phyloP scores from a whole-genome alignment of 2,329 filamentous ascomycete genomes.

The Metarhizium anisopliae region DNA sequence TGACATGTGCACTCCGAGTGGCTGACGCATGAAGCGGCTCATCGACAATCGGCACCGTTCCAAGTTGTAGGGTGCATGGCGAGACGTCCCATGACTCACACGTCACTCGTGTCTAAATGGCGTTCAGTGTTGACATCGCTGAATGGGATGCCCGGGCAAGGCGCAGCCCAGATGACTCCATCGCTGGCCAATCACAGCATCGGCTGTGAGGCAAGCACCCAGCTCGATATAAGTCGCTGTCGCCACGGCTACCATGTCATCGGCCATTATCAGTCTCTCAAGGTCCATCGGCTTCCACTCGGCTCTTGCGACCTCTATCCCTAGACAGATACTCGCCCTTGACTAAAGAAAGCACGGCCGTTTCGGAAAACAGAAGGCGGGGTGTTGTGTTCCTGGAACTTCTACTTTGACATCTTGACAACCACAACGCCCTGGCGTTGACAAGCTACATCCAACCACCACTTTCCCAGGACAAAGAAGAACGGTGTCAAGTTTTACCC shows the following conservation, averaged over 20 bases:
- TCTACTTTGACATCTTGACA: background rate
- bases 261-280: background rate
- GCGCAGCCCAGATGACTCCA: conserved; percentile 14
- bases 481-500: background rate
- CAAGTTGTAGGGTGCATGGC: background rate
- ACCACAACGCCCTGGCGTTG: no score
- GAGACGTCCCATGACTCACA: background rate
- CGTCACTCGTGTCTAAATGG: background rate
- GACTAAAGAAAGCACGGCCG: background rate
- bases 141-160: background rate
- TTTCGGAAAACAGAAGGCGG: background rate
- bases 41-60: no score
- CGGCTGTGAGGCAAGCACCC: background rate
- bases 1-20: background rate
- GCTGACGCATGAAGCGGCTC: background rate
- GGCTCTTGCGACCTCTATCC: background rate
- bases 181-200: conserved; percentile 12
- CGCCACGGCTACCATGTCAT: background rate
- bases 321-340: background rate
- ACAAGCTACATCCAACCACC: background rate
- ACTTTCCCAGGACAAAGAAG: background rate
- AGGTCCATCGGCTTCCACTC: background rate
- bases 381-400: background rate
- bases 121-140: background rate
- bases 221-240: conserved; percentile 3